Conservation (phyloP, 139 green algal genomes). For the Chlamydomonas eustigma region DNA sequence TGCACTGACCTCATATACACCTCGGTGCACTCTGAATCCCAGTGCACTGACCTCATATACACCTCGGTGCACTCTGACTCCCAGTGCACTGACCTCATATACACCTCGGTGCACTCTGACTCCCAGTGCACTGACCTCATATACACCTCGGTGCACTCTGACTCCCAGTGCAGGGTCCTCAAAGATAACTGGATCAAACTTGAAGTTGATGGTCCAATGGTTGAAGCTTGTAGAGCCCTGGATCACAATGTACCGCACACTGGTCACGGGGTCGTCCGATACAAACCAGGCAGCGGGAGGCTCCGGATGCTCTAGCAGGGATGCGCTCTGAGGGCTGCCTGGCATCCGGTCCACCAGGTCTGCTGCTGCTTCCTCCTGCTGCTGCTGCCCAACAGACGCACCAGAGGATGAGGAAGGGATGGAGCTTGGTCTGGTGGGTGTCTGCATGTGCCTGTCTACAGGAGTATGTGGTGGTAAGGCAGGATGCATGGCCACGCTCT, state of each 20-base stretch:
- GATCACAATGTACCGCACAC: conserved; percentile 72
- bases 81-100: conserved; percentile 34
- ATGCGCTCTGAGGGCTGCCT: not conserved
- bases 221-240: conserved; percentile 59
- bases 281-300: conserved; percentile 67
- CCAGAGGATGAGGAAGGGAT: not conserved
- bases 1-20: conserved; percentile 42
- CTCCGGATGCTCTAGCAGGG: not conserved
- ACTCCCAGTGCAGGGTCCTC: conserved; percentile 69
- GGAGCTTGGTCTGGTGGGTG: not conserved
- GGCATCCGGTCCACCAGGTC: not conserved
- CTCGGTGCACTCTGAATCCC: conserved; percentile 77
- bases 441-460: not conserved
- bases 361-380: not conserved
- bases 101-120: conserved; percentile 85
- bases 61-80: conserved; percentile 79
- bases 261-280: conserved; percentile 57
- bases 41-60: conserved; percentile 44
- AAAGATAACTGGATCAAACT: conserved; percentile 91
- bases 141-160: conserved; percentile 84
- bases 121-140: conserved; percentile 38
- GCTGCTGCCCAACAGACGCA: not conserved
- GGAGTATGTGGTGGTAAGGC: not conserved
- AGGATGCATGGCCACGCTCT: not conserved
- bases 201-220: conserved; percentile 84